Conservation (phyloP, 2,329 filamentous ascomycete genomes). For the Alternaria longipes region DNA sequence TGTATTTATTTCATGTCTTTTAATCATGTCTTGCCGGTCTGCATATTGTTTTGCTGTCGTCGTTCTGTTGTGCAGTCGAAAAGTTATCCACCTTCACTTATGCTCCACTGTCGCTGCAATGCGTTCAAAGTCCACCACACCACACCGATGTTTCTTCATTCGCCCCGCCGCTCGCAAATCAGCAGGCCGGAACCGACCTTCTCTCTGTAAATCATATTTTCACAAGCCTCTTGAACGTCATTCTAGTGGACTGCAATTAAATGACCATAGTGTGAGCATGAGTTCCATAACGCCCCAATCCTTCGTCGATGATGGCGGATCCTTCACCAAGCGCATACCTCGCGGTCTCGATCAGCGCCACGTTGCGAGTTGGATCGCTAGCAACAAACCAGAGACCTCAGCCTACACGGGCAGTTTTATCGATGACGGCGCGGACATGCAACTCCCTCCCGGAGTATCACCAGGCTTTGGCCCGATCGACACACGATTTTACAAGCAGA, state of each 20-base stretch:
- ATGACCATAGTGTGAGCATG: constrained; percentile 13
- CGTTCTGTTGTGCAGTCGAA: background rate
- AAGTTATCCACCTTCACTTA: constrained; percentile 12
- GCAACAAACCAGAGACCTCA: constrained; percentile 16
- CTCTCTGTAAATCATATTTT: constrained; percentile 1
- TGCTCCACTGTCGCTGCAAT: constrained; percentile 2
- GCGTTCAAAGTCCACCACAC: constrained; percentile 2
- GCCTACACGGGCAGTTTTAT: constrained; percentile 38
- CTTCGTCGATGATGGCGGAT: constrained; percentile 36
- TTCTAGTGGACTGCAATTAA: background rate
- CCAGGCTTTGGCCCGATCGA: constrained; percentile 32
- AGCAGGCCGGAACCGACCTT: background rate
- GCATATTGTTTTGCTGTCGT: background rate
- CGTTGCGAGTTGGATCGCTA: constrained; percentile 23
- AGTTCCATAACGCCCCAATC: constrained; percentile 29
- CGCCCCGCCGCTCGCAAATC: constrained; percentile 8
- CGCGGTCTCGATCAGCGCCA: constrained; percentile 8
- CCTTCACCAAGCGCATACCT: constrained; percentile 28
- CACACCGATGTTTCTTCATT: constrained; percentile 9
- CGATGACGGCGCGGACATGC: constrained; percentile 42
- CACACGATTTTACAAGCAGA: constrained; percentile 24
- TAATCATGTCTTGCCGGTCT: background rate
- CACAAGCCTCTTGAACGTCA: background rate
- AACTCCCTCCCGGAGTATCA: background rate
- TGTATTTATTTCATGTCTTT: background rate